Evolutionary conservation across 2,329 filamentous ascomycete genomes (phyloP).

Genomic region (Exophiala dermatitidis): DNA sequence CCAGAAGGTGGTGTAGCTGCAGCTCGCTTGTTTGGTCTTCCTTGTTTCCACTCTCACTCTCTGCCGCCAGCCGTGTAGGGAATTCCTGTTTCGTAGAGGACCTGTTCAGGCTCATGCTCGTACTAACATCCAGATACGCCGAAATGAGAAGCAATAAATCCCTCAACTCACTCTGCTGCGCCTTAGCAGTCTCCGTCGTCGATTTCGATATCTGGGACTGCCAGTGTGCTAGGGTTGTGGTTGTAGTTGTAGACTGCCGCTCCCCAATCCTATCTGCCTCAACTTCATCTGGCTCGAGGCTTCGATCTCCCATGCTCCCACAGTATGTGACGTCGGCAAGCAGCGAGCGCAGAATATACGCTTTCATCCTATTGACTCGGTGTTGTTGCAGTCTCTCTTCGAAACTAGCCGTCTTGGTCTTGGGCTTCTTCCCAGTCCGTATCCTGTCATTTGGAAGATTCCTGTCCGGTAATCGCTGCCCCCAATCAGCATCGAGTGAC

Average conservation of each 20-base stretch:
- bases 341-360: conserved; percentile 31
- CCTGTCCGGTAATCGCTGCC: not conserved
- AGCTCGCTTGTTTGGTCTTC: no score
- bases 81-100: not conserved
- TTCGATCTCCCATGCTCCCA: no score
- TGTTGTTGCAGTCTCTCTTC: conserved; percentile 3
- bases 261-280: no score
- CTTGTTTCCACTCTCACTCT: not conserved
- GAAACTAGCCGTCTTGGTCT: not conserved
- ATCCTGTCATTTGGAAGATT: not conserved
- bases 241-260: not conserved
- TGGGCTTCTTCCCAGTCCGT: not conserved
- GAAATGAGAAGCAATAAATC: conserved; percentile 14
- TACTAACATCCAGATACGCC: conserved; percentile 7
- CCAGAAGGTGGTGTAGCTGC: no score
- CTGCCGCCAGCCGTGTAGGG: not conserved
- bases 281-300: no score
- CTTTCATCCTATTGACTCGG: conserved; percentile 22
- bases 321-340: conserved; percentile 4
- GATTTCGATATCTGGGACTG: not conserved
- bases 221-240: not conserved
- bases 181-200: not conserved
- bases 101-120: not conserved
- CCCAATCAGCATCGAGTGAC: not conserved
- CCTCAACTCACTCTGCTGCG: not conserved